Base-by-base conservation (phyloP, 352 stramenopile genomes). In the Globisporangium acanthophoron region DNA sequence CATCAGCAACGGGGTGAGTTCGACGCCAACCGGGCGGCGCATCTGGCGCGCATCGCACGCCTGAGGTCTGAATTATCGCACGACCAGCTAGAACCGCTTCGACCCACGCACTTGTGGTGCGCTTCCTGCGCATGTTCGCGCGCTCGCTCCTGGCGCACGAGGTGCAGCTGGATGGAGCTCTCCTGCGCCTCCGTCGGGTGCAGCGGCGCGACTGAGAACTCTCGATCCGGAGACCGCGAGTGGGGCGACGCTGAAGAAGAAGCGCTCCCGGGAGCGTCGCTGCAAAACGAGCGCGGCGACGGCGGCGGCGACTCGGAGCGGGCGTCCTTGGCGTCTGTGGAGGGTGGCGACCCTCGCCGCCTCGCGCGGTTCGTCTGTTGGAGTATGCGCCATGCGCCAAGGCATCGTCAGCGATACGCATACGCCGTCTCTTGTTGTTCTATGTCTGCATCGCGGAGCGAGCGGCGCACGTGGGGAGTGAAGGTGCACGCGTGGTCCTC, bases 401-500 rank as follows among this genome's bases (percentile, higher is more conserved):
- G 24, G 24, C 24, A 27, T 27, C 24, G 24, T 27, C 24, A 37
- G 33, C 5, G 33, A 37, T 12, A 37, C 33, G 33, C 5, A 37
- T 12, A 37, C 33, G 9, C 33, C 9, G 33, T 37, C 33, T 37
- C 33, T 11, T 37, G 33, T 6, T 37, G 9, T 37, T 37, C 5
- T 11, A 11, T 11, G 33, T 12, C 33, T 37, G 1, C 33, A 11
- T 11, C 6, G 3, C 3, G 33, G 5, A 11, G 33, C 33, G 33
- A 12, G 33, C 20, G 6, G 49, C 21, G 9, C 27, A 89, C 75
- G 62, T 85, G 84, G 0, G 80, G 80, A 0, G 70, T 54, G 43
- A 90, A 90, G 12, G 80, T 84, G 70, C 78, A 90, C 43, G 83
- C 63, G 16, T 74, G 58, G 20, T 74, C 66, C 31, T 84, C 66